These are phyloP conservation scores for Rhizopus microsporus DNA, from an alignment of 371 early-diverging fungal genomes.

Conservation along the genomic window DNA sequence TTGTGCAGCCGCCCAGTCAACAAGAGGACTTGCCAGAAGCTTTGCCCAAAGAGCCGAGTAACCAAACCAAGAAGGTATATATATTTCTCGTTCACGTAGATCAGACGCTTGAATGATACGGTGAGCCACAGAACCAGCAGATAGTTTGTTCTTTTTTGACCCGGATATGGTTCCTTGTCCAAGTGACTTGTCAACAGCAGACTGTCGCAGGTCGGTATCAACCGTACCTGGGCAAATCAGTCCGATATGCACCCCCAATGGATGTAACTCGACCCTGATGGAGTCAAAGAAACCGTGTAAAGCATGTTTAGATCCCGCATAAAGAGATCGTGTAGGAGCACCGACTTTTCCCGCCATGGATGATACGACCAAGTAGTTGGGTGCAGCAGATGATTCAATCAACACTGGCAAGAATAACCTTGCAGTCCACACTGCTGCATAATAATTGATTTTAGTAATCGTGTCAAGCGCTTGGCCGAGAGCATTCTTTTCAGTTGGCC, in stretches of 20 bases:
- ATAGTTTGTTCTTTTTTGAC: conserved; percentile 63
- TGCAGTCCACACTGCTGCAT: conserved; percentile 63
- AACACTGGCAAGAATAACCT: conserved; percentile 64
- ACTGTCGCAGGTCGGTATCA: conserved; percentile 68
- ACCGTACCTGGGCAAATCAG: conserved; percentile 80
- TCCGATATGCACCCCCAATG: conserved; percentile 61
- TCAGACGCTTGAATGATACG: conserved; percentile 69
- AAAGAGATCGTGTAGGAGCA: conserved; percentile 84
- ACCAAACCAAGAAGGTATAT: conserved; percentile 66
- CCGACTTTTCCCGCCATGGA: conserved; percentile 80
- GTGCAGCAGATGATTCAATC: conserved; percentile 42
- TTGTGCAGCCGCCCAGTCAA: conserved; percentile 63
- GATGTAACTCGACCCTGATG: conserved; percentile 73
- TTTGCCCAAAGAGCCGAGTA: conserved; percentile 54
- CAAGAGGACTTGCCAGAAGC: conserved; percentile 58
- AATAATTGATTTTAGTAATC: conserved; percentile 67
- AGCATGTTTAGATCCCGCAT: conserved; percentile 83
- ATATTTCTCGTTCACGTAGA: conserved; percentile 53
- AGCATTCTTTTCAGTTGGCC: background rate
- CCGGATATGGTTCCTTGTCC: conserved; percentile 44
- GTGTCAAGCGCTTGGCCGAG: conserved; percentile 32
- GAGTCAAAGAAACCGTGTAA: conserved; percentile 86
- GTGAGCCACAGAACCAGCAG: conserved; percentile 58
- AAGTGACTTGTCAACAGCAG: conserved; percentile 63
- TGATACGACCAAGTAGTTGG: conserved; percentile 75